Percentiles rank a stretch among this genome's conserved stretches.
Evolutionary conservation across 176 grass and related monocot species (phyloP).

Genomic region (Oryza officinalis): DNA sequence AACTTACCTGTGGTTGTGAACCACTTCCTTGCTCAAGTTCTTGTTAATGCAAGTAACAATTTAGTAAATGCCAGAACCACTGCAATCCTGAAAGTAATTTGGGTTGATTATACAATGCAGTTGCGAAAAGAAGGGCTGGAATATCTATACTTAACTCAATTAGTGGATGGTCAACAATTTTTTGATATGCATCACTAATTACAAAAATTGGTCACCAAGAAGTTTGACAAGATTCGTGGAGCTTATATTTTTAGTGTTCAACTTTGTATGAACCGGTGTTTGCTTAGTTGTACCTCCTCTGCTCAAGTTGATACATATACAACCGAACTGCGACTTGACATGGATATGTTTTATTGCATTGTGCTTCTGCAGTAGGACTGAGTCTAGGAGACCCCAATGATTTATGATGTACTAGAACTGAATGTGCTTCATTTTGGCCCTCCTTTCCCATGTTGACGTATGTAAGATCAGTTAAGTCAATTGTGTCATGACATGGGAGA

Average conservation of each 20-base stretch:
- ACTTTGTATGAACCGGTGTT: neutral
- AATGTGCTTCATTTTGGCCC: neutral
- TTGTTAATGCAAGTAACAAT: neutral
- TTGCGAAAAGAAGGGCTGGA: no score
- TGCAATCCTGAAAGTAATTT: neutral
- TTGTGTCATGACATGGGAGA: neutral
- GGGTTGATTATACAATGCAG: neutral
- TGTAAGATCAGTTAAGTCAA: neutral
- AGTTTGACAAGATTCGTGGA: no score
- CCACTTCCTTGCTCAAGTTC: neutral
- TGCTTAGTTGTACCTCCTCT: neutral
- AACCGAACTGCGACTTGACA: neutral
- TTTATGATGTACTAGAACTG: conserved; percentile 1
- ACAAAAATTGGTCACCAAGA: neutral
- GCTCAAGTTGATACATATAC: neutral
- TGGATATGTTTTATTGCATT: neutral
- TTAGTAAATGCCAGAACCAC: neutral
- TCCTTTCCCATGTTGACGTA: neutral
- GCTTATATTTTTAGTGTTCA: neutral
- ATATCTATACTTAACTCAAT: neutral
- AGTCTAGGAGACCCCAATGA: neutral
- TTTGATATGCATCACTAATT: neutral
- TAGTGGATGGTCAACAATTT: neutral
- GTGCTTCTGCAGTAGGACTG: neutral
- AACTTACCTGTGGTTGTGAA: neutral